Evolutionary conservation across 495 filamentous ascomycete species (phyloP).

Genomic region (Penicillium bovifimosum): DNA sequence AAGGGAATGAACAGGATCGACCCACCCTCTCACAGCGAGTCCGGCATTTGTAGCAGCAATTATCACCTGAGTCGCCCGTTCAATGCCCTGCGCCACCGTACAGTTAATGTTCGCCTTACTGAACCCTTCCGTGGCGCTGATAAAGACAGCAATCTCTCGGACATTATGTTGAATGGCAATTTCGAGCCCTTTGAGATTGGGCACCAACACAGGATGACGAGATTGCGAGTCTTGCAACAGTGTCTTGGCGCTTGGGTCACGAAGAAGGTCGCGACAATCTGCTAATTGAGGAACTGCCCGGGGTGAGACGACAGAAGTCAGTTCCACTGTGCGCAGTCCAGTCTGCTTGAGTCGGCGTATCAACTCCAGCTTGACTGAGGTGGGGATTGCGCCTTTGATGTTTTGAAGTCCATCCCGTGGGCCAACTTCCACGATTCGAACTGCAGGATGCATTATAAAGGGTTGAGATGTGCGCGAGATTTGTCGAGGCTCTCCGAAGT

Average conservation of each 20-base stretch:
- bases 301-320: slow-evolving; percentile 43
- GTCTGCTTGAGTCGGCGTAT: slow-evolving; percentile 28
- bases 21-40: slow-evolving; percentile 37
- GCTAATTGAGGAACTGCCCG: slow-evolving; percentile 38
- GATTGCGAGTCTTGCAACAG: slow-evolving; percentile 4
- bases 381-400: slow-evolving; percentile 31
- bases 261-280: slow-evolving; percentile 34
- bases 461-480: not conserved
- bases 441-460: slow-evolving; percentile 6
- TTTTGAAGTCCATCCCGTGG: slow-evolving; percentile 46
- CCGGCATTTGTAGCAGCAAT: slow-evolving; percentile 13
- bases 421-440: slow-evolving; percentile 44
- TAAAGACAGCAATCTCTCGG: slow-evolving; percentile 38
- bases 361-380: slow-evolving; percentile 34
- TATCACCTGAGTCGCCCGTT: slow-evolving; percentile 23
- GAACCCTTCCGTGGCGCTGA: slow-evolving; percentile 41
- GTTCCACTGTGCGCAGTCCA: slow-evolving; percentile 35
- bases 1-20: not conserved
- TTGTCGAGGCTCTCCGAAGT: not conserved
- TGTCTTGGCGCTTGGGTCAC: not conserved
- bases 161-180: slow-evolving; percentile 26
- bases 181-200: slow-evolving; percentile 39
- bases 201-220: slow-evolving; percentile 35
- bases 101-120: slow-evolving; percentile 43
- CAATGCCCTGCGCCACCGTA: slow-evolving; percentile 29